Conservation (phyloP, 2,329 filamentous ascomycete species). For the Periconia sp. region DNA sequence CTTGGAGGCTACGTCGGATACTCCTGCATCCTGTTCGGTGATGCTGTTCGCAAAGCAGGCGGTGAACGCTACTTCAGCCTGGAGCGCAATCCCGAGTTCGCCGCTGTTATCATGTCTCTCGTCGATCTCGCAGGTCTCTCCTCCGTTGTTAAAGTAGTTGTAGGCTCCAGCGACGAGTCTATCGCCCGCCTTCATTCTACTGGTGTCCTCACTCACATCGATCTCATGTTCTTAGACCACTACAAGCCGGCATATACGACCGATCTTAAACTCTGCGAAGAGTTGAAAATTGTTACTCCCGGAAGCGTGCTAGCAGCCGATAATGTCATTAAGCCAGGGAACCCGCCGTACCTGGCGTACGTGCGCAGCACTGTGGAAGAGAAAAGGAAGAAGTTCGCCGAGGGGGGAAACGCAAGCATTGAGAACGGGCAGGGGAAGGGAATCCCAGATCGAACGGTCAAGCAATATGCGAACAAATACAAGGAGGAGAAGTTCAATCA, state of each 20-base stretch:
- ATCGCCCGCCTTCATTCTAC: slow-evolving; percentile 64
- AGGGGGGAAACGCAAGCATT: slow-evolving; percentile 36
- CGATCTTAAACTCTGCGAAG: slow-evolving; percentile 79
- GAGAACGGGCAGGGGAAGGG: slow-evolving; percentile 46
- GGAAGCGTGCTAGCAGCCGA: slow-evolving; percentile 72
- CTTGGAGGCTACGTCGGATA: slow-evolving; percentile 84
- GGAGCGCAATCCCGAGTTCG: slow-evolving; percentile 77
- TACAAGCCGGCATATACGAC: slow-evolving; percentile 77
- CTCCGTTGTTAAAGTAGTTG: slow-evolving; percentile 71
- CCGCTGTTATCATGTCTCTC: slow-evolving; percentile 70
- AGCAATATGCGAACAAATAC: slow-evolving; percentile 56
- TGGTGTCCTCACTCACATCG: slow-evolving; percentile 64
- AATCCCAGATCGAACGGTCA: slow-evolving; percentile 54
- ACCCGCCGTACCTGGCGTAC: slow-evolving; percentile 73
- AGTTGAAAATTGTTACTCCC: slow-evolving; percentile 66
- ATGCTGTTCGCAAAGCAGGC: slow-evolving; percentile 67
- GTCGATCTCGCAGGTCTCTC: slow-evolving; percentile 76
- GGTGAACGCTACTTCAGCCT: slow-evolving; percentile 73
- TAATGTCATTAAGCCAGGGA: slow-evolving; percentile 74
- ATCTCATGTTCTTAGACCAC: slow-evolving; percentile 81
- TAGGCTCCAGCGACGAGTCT: slow-evolving; percentile 72
- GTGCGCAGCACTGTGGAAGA: slow-evolving; percentile 68
- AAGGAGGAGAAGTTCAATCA: slow-evolving; percentile 53
- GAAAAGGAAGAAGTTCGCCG: slow-evolving; percentile 57
- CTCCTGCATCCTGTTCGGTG: slow-evolving; percentile 77